Evolutionary conservation across 129 eudicot species (phyloP), one percentile per base, ranked within the genome.

Genomic region (Artemisia annua): DNA sequence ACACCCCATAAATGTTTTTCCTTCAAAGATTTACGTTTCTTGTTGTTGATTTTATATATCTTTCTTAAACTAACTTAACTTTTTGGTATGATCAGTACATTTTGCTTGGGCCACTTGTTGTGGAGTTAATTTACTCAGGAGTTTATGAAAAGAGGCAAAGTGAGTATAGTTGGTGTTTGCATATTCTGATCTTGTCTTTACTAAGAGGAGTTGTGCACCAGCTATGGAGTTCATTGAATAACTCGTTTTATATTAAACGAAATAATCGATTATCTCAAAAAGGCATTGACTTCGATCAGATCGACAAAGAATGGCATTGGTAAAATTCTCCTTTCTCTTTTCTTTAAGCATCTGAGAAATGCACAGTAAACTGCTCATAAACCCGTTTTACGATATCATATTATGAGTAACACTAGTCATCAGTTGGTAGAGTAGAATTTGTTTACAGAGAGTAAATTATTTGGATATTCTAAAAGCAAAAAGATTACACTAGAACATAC

Each of bases 281-380:
- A 17, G 91, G 91, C 61, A 7, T 83, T 7, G 91, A 86, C 53
- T 91, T 77, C 72, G 78, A 76, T 60, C 95, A 91, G 68, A 91
- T 91, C n/a, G 95, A 91, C 68, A 73, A 76, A n/a, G 91, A 91
- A 69, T 91, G 97, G 95, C 85, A 91, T 74, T 91, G 97, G 97
- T 91, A 87, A 44, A 20, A 57, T 11, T 56, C 1, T 48, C 53
- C 46, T 35, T 63, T 75, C 61, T 50, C 69, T 26, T 58, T 56
- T 39, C 1, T 7, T 39, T 39, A 39, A 39, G 46, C 46, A 20
- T n/a, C n/a, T n/a, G n/a, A n/a, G 26, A 24, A 24, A 24, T 26
- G 30, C 0, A 26, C 4, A 26, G 30, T 26, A 26, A 26, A 26
- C 30, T 26, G 43, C 43, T 32, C 43, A 26, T 32, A 32, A 32